Base-by-base conservation (phyloP, 2,329 filamentous ascomycete species). In the Aspergillus sp. region DNA sequence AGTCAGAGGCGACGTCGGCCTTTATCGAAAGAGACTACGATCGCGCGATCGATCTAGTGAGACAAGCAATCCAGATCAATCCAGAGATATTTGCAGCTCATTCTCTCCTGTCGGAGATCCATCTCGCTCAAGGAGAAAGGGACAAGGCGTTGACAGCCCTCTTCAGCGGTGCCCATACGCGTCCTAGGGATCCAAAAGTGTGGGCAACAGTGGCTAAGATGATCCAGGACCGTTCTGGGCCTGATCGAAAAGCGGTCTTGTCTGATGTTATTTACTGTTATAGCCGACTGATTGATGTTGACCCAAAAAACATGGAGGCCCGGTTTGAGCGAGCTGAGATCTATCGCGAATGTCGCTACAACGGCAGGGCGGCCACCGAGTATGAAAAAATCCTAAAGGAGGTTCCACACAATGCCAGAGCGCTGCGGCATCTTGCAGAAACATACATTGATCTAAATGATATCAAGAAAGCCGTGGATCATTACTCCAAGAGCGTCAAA, bases 41-140 rank as follows among this genome's bases (percentile, higher is more conserved):
- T 32, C 57, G 52, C 45, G 69, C 57, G 30, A 63, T 53, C 32
- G 49, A 60, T 5, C 43, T 63, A 8, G 59, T 66, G 24, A 61
- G 63, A 35, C 55, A 64, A 38, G 72, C 72, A 6, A 67, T 76
- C 19, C 59, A 67, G 25, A 56, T 64, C 17, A 79, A 80, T 43
- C 75, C 75, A 0, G 75, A 79, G 49, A 72, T 79, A 42, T 78
- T 74, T 49, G 64, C 68, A 16, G 72, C 75, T 10, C 73, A 80
- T 57, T 72, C 68, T 32, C 58, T 79, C 13, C 58, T 78, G 5
- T 75, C 74, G 0, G 71, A 79, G 39, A 72, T 77, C 31, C 68
- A 75, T 32, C 53, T 69, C 7, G 64, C 66, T 8, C 66, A 69
- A 49, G 73, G 71, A n/a, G 65, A 74, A 28, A 64, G 69, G 22